phyloP scores from a whole-genome alignment of 306 rosid species.

The Trifolium repens region DNA sequence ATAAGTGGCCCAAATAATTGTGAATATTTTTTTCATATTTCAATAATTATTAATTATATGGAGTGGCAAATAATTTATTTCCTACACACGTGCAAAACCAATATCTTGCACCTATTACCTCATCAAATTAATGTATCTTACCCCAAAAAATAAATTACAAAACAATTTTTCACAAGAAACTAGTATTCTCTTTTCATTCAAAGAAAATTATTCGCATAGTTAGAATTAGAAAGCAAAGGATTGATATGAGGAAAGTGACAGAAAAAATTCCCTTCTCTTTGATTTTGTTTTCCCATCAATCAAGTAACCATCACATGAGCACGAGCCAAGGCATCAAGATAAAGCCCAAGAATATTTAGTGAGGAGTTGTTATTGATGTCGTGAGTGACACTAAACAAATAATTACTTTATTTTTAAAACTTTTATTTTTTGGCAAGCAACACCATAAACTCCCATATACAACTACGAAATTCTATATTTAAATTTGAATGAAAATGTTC shows the following conservation, averaged over 20 bases:
- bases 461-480: too few species aligned
- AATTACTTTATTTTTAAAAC: too few species aligned
- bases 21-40: slow-evolving; percentile 38
- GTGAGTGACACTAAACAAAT: background rate
- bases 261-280: background rate
- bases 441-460: too few species aligned
- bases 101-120: background rate
- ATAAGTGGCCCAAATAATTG: slow-evolving; percentile 18
- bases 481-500: too few species aligned
- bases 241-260: background rate
- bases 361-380: background rate
- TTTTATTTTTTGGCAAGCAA: too few species aligned
- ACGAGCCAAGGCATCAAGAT: background rate
- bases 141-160: too few species aligned
- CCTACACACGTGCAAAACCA: background rate
- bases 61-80: slow-evolving; percentile 1
- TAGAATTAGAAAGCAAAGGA: background rate
- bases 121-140: too few species aligned
- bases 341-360: background rate
- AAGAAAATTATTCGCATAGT: background rate
- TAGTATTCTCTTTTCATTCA: background rate
- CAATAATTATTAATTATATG: background rate
- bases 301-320: slow-evolving; percentile 11
- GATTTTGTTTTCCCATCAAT: background rate
- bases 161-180: background rate